Conservation (phyloP, 2,329 filamentous ascomycete genomes). For the Dactylonectria estremocensis region DNA sequence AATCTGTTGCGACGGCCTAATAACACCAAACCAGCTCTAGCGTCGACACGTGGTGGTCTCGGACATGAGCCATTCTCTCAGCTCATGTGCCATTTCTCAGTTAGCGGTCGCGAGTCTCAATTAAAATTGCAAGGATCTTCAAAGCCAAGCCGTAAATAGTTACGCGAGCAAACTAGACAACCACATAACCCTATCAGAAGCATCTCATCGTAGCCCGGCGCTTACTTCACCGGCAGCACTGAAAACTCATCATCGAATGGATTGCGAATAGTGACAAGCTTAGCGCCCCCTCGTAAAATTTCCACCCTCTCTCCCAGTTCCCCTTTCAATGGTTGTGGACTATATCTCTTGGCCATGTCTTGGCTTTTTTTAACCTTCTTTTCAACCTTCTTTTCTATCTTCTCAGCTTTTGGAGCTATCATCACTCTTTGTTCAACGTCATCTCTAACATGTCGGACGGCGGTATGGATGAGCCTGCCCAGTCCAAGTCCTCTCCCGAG, state of each 20-base stretch:
- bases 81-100: not conserved
- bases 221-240: not conserved
- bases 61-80: not conserved
- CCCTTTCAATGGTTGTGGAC: not conserved
- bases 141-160: slow-evolving; percentile 3
- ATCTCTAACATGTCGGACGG: not conserved
- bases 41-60: not conserved
- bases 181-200: slow-evolving; percentile 2
- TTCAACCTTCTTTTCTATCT: slow-evolving; percentile 1
- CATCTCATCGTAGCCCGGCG: not conserved
- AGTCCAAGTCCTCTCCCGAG: slow-evolving; percentile 1
- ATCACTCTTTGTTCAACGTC: not conserved
- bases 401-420: slow-evolving; percentile 1
- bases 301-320: not conserved
- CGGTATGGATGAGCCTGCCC: slow-evolving; percentile 1
- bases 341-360: slow-evolving; percentile 1
- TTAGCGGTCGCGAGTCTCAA: slow-evolving; percentile 2
- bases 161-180: not conserved
- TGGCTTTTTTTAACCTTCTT: not conserved
- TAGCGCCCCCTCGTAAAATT: not conserved
- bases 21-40: not conserved
- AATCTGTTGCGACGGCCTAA: not conserved
- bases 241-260: not conserved
- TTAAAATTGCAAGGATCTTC: not conserved
- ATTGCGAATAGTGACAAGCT: slow-evolving; percentile 1